These are phyloP conservation scores for Cyamopsis tetragonoloba DNA, from an alignment of 306 rosid genomes.

Conservation along the genomic window DNA sequence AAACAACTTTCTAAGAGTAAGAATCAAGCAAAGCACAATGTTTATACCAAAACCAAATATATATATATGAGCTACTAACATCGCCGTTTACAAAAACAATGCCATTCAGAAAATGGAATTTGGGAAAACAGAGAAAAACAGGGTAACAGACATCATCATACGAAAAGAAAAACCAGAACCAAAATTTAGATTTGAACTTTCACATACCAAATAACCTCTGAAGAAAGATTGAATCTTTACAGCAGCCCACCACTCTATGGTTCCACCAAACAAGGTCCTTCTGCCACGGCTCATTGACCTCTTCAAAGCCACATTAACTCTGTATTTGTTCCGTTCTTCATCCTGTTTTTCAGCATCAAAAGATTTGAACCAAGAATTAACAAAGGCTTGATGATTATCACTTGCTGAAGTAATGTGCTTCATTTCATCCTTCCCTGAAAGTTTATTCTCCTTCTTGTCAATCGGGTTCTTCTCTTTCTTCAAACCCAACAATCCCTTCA, in stretches of 20 bases:
- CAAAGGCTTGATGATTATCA: slow-evolving; percentile 11
- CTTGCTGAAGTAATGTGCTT: slow-evolving; percentile 12
- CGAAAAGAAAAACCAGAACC: neutral
- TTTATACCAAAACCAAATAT: neutral
- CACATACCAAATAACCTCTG: slow-evolving; percentile 77
- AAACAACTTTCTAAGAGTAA: slow-evolving; percentile 24
- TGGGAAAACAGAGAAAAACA: neutral
- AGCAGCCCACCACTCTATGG: slow-evolving; percentile 56
- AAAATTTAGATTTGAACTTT: slow-evolving; percentile 4
- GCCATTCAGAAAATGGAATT: neutral
- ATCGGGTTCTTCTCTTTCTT: slow-evolving; percentile 60
- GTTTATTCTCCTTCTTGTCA: slow-evolving; percentile 51
- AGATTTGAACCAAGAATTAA: slow-evolving; percentile 48
- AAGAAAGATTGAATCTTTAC: slow-evolving; percentile 69
- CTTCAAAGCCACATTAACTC: slow-evolving; percentile 60
- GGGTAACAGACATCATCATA: neutral
- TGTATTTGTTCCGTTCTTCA: slow-evolving; percentile 60
- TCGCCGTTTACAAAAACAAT: neutral
- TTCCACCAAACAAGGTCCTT: slow-evolving; percentile 36
- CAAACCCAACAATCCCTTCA: slow-evolving; percentile 78
- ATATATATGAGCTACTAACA: neutral
- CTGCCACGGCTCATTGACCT: slow-evolving; percentile 58
- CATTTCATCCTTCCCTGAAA: slow-evolving; percentile 36
- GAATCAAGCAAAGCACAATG: slow-evolving; percentile 35
- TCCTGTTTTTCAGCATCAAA: slow-evolving; percentile 45